Base-by-base conservation (phyloP, 176 grass and related monocot species). In the Tillandsia leiboldiana region DNA sequence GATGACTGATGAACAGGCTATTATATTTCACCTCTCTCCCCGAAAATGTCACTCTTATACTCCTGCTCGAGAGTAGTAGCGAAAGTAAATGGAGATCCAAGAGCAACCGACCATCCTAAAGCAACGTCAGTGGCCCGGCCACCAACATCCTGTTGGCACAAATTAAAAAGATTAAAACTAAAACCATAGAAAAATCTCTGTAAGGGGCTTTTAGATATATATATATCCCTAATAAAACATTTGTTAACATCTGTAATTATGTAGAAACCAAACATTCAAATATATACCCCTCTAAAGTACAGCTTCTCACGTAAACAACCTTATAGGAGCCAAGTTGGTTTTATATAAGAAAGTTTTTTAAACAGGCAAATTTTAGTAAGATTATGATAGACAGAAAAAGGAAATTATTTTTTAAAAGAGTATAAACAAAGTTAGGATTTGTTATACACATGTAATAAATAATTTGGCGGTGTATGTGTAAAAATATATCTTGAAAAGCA, bases 71-170 rank as follows among this genome's bases (percentile, higher is more conserved):
- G 56, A 3, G 56, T 61, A 61, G 56, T 61, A 61, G 56, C 56
- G 22, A 61, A 61, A 18, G 56, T 61, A n/a, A 61, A 61, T 61
- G 90, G 90, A 66, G 90, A 92, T 66, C 90, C 90, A 70, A 93
- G 53, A 69, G 85, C 90, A 75, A 92, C 85, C 11, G 90, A 92
- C 90, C 90, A 92, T 42, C 83, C 85, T n/a, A 92, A 80, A 75
- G 90, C 90, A 73, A 92, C 85, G 75, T 92, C 80, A 68, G 86
- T 84, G 6, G 91, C 91, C 69, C 81, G 84, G n/a, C 86, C 83
- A 84, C 84, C 83, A 62, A 84, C 83, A 90, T 95, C 90, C 90
- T 95, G 66, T 62, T 66, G 18, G 22, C 51, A 67, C 24, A 66
- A 15, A 67, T 22, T 67, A 61, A 24, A 11, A 80, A 14, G 20